Percentiles rank a stretch among this genome's conserved stretches.
Conservation (phyloP, 345 rosid species). For the Dimocarpus longan region DNA sequence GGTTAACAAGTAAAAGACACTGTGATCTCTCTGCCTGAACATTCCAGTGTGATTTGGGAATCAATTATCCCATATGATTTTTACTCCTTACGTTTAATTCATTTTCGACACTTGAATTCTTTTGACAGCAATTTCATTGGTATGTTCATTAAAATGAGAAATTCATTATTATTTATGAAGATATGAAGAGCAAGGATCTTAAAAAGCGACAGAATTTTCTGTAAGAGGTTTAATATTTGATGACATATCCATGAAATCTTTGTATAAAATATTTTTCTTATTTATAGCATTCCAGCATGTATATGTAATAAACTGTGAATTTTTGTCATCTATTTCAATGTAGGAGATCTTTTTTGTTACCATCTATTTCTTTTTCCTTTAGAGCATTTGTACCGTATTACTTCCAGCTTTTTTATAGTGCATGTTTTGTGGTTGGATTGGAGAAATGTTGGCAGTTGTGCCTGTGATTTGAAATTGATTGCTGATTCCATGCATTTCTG, state of each 20-base stretch:
- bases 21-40: conserved; percentile 34
- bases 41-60: conserved; percentile 31
- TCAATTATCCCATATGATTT: conserved; percentile 16
- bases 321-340: too few species aligned
- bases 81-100: conserved; percentile 17
- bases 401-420: too few species aligned
- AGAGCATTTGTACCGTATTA: too few species aligned
- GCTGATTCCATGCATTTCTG: too few species aligned
- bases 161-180: conserved; percentile 35
- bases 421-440: too few species aligned
- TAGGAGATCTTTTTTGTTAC: too few species aligned
- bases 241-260: conserved; percentile 39
- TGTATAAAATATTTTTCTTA: conserved; percentile 42
- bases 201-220: conserved; percentile 37
- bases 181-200: conserved; percentile 39
- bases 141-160: conserved; percentile 34
- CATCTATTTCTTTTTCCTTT: too few species aligned
- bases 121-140: conserved; percentile 31
- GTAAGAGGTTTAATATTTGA: conserved; percentile 51
- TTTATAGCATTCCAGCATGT: conserved; percentile 29
- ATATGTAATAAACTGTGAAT: conserved; percentile 22
- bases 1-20: not conserved
- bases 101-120: conserved; percentile 29
- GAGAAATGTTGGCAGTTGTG: too few species aligned
- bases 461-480: too few species aligned